Conservation (phyloP, 1,284 basidiomycete species). For the Irpex sp. region DNA sequence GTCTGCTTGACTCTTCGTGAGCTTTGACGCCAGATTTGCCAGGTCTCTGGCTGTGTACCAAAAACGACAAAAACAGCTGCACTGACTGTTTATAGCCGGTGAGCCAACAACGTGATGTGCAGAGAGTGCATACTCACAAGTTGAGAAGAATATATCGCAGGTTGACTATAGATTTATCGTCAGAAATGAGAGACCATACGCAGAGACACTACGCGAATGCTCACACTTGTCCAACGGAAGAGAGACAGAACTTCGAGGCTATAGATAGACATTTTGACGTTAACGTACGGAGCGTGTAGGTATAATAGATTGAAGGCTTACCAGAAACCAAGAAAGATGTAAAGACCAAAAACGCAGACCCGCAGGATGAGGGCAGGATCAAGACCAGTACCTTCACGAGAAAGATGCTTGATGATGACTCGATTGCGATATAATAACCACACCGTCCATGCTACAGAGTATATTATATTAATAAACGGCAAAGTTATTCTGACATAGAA, state of each 20-base stretch:
- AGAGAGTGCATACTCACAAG: constrained; percentile 9
- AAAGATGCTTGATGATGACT: constrained; percentile 9
- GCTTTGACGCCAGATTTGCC: constrained; percentile 13
- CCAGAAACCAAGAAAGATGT: constrained; percentile 16
- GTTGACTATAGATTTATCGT: constrained; percentile 8
- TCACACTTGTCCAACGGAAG: constrained; percentile 15
- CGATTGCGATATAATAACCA: constrained; percentile 11
- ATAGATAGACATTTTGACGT: not conserved
- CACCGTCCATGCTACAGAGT: constrained; percentile 14
- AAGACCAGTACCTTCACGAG: constrained; percentile 4
- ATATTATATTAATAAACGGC: not conserved
- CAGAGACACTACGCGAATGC: not conserved
- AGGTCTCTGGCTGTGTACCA: constrained; percentile 15
- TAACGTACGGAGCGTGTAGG: not conserved
- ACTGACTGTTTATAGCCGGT: constrained; percentile 4
- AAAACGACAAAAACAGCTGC: constrained; percentile 17
- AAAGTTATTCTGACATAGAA: not conserved
- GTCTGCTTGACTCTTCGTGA: constrained; percentile 1
- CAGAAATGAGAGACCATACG: too few relatives aligned
- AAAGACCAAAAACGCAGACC: constrained; percentile 15
- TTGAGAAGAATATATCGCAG: constrained; percentile 15
- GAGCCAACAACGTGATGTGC: not conserved
- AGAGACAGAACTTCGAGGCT: constrained; percentile 13
- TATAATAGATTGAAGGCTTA: constrained; percentile 1
- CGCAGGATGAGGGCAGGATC: constrained; percentile 12